phyloP scores from a whole-genome alignment of 1,284 basidiomycete species.

The Pseudozyma thailandica region DNA sequence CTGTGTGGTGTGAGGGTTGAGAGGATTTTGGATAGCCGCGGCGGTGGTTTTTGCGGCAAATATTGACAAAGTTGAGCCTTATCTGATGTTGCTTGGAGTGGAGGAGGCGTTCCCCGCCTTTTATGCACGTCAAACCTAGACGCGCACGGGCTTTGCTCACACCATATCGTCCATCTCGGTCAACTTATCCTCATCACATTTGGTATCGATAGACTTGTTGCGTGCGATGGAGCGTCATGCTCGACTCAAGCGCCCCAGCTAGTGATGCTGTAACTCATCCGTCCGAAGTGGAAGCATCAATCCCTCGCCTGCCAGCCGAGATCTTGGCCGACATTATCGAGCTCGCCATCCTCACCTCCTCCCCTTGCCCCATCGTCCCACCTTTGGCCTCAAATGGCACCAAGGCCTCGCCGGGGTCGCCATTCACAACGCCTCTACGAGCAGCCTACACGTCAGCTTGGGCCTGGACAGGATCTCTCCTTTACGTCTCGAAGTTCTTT shows the following conservation, averaged over 20 bases:
- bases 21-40: not conserved
- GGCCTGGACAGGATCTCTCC: constrained; percentile 14
- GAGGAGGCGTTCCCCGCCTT: constrained; percentile 7
- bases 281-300: not conserved
- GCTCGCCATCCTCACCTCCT: constrained; percentile 25
- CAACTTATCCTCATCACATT: not conserved
- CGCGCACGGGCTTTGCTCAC: constrained; percentile 13
- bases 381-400: not conserved
- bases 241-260: too few relatives aligned
- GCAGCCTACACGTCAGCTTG: constrained; percentile 11
- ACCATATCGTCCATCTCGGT: not conserved
- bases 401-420: not conserved
- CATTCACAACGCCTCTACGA: constrained; percentile 20
- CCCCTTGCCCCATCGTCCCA: constrained; percentile 14
- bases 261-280: not conserved
- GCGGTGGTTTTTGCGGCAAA: too few relatives aligned
- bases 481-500: constrained; percentile 34
- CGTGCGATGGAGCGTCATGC: not conserved
- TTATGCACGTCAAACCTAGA: not conserved
- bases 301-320: constrained; percentile 25
- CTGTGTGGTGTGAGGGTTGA: constrained; percentile 3
- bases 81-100: not conserved
- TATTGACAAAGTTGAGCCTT: too few relatives aligned
- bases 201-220: not conserved
- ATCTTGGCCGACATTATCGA: constrained; percentile 39